Conservation (phyloP, 2,329 filamentous ascomycete species). For the Acarospora socialis region DNA sequence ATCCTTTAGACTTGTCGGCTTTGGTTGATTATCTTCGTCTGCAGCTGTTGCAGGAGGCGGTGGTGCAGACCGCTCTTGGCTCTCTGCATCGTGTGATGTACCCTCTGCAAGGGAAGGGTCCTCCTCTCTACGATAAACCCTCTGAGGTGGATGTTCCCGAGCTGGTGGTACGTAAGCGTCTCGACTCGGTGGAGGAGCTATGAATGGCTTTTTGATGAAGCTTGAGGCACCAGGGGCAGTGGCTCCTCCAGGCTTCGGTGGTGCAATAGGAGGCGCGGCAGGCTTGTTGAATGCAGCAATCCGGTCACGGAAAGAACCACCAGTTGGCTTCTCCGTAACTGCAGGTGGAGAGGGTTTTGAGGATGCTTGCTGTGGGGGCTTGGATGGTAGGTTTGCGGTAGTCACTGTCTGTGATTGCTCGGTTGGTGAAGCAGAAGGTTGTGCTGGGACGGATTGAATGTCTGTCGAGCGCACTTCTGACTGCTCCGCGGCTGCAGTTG, state of each 20-base stretch:
- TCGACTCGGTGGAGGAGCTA: slow-evolving; percentile 83
- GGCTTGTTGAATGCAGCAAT: slow-evolving; percentile 96
- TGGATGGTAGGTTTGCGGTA: slow-evolving; percentile 22
- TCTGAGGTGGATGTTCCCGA: slow-evolving; percentile 55
- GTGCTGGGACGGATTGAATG: slow-evolving; percentile 20
- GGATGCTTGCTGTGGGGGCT: slow-evolving; percentile 23
- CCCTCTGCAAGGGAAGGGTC: slow-evolving; percentile 45
- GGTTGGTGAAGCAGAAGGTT: slow-evolving; percentile 20
- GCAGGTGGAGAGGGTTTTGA: slow-evolving; percentile 50
- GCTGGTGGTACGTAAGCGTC: slow-evolving; percentile 73
- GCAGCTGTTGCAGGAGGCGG: slow-evolving; percentile 22
- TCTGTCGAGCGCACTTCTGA: neutral
- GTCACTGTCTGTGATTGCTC: neutral
- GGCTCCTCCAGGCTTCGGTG: slow-evolving; percentile 64
- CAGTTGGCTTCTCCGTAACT: slow-evolving; percentile 56
- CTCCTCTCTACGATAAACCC: slow-evolving; percentile 74
- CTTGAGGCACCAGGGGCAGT: slow-evolving; percentile 38
- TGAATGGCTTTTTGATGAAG: slow-evolving; percentile 95
- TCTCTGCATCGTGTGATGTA: slow-evolving; percentile 14
- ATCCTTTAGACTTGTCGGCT: slow-evolving; percentile 87
- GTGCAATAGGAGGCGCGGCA: slow-evolving; percentile 74
- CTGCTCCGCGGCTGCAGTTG: neutral
- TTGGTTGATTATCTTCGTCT: slow-evolving; percentile 61
- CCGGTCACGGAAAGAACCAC: slow-evolving; percentile 78
- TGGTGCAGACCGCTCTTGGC: slow-evolving; percentile 20